A percentile compares a stretch with the other conserved stretches of the same genome.
These are phyloP conservation scores for Diaporthe eres DNA, from an alignment of 2,329 filamentous ascomycete genomes.

Conservation along the genomic window DNA sequence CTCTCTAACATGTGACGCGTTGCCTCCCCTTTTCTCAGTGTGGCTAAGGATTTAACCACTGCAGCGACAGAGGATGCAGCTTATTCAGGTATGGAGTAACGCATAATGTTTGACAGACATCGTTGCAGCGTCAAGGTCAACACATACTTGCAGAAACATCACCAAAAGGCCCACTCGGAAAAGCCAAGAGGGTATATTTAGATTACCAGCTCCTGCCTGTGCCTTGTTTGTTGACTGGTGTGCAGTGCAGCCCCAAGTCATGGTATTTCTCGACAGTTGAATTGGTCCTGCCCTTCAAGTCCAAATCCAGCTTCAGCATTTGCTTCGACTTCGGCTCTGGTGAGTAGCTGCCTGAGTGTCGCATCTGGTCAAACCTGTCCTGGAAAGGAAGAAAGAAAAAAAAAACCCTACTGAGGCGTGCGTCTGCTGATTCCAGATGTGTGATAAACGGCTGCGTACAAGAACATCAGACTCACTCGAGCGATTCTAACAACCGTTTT, in stretches of 20 bases:
- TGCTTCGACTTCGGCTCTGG: background rate
- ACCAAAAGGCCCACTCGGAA: background rate
- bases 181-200: constrained; percentile 12
- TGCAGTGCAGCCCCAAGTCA: background rate
- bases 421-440: background rate
- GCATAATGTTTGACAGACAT: background rate
- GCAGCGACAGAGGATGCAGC: background rate
- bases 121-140: background rate
- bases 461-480: background rate
- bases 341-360: background rate
- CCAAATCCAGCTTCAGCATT: background rate
- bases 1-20: constrained; percentile 9
- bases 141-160: background rate
- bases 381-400: background rate
- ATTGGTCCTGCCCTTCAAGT: background rate
- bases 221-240: background rate
- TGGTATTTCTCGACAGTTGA: background rate
- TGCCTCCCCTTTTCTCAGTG: background rate
- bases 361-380: background rate
- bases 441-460: background rate
- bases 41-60: background rate
- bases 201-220: background rate
- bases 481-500: background rate
- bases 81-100: background rate
- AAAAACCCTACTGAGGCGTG: background rate